Base-by-base conservation (phyloP, 768 basidiomycete genomes). In the Boletus insuetus region DNA sequence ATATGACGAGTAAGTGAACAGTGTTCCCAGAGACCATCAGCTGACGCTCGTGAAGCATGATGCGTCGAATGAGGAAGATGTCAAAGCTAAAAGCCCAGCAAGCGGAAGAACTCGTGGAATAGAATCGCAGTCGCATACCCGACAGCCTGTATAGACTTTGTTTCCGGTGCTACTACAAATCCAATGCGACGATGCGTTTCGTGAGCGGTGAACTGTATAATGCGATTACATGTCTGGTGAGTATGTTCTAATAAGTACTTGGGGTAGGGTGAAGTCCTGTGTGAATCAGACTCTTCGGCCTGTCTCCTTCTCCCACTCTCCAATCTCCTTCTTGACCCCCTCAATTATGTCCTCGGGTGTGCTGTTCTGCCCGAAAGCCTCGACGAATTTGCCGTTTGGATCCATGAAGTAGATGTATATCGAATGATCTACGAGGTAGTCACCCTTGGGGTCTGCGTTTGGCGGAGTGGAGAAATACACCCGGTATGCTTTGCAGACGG, bases 361-460 rank as follows among this genome's bases (percentile, higher is more conserved):
- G 50, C 80, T 86, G 47, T 79, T 81, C 76, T 97, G 94, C 6
- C 97, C 97, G 70, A 98, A 98, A 1, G 97, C 97, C 58, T 98
- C 94, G 1, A 98, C 91, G 62, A 98, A 99, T 66, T 88, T 80
- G 2, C 96, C 97, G 6, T 85, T 72, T 2, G 97, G 96, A 65
- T 98, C 94, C 94, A 99, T 97, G 35, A 99, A 82, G 73, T 99
- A 99, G 62, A 99, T 91, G 73, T 94, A 98, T 70, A 97, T 96
- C 40, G 91, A 94, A 71, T 91, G 89, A 74, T 98, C 97, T 34
- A 99, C 97, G 42, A 99, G 84, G 70, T 98, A 99, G 75, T 99
- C 97, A 47, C 94, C 95, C 10, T 81, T 83, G 16, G 88, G 83
- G 64, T 92, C 87, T 3, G 94, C 89, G 64, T 90, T 75, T 11